These are phyloP conservation scores for Eustoma russellianum DNA, from an alignment of 257 asterid species.

Conservation along the genomic window DNA sequence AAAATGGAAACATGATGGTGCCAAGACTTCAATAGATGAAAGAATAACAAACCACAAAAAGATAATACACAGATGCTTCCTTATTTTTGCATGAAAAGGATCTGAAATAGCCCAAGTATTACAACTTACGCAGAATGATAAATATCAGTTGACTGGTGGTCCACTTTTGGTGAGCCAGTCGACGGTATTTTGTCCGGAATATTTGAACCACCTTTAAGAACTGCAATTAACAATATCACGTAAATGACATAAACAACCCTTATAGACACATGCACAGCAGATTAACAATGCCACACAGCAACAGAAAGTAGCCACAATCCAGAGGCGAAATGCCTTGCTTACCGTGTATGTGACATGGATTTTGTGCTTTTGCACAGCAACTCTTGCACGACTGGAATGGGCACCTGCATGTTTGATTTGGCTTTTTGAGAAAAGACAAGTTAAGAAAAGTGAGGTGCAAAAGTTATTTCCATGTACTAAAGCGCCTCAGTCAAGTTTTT, in stretches of 20 bases:
- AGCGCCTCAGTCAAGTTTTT: neutral
- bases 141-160: conserved; percentile 60
- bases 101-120: conserved; percentile 1
- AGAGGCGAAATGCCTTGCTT: conserved; percentile 8
- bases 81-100: too few relatives aligned
- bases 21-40: too few relatives aligned
- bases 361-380: conserved; percentile 93
- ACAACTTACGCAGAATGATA: conserved; percentile 70
- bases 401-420: conserved; percentile 51
- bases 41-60: too few relatives aligned
- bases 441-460: neutral
- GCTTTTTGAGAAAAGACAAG: conserved; percentile 9
- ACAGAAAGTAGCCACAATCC: conserved; percentile 3
- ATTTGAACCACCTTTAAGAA: conserved; percentile 80
- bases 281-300: neutral
- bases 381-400: conserved; percentile 92
- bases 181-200: conserved; percentile 73
- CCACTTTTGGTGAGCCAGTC: conserved; percentile 49
- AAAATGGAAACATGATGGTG: too few relatives aligned
- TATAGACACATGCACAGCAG: neutral
- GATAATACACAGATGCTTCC: neutral
- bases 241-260: neutral
- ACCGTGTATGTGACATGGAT: conserved; percentile 98
- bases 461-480: neutral
- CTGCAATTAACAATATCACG: conserved; percentile 34